Percentiles rank a stretch among this genome's conserved stretches.
Conservation (phyloP, 108 stramenopile species). For the Aurantiochytrium sp. region DNA sequence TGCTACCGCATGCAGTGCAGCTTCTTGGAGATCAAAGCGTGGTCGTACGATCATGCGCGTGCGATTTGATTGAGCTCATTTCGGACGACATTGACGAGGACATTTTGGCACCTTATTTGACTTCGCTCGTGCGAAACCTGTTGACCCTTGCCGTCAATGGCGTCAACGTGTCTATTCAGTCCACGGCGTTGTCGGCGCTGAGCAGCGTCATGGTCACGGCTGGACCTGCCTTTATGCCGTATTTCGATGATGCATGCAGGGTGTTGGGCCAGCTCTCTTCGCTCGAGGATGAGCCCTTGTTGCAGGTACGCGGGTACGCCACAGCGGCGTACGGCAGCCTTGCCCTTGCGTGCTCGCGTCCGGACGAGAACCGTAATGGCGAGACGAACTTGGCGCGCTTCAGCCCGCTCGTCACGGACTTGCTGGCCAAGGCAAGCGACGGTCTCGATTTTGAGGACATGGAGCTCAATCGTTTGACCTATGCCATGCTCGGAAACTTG, state of each 20-base stretch:
- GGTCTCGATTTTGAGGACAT: neutral
- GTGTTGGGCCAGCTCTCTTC: neutral
- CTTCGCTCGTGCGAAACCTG: neutral
- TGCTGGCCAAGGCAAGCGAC: neutral
- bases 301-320: neutral
- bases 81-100: neutral
- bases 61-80: neutral
- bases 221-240: neutral
- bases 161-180: neutral
- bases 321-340: neutral
- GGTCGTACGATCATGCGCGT: neutral
- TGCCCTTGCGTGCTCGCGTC: neutral
- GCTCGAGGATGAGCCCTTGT: neutral
- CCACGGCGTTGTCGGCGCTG: neutral
- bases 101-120: neutral
- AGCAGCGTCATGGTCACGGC: neutral
- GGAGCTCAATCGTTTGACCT: neutral
- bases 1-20: neutral
- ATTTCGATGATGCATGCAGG: neutral
- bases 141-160: neutral
- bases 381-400: neutral
- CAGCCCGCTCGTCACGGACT: neutral
- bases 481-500: neutral
- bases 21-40: neutral
- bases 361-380: neutral